Evolutionary conservation across 805 yeast genomes (phyloP), one percentile per base, ranked within the genome.

Genomic region (Candida manassasensis): DNA sequence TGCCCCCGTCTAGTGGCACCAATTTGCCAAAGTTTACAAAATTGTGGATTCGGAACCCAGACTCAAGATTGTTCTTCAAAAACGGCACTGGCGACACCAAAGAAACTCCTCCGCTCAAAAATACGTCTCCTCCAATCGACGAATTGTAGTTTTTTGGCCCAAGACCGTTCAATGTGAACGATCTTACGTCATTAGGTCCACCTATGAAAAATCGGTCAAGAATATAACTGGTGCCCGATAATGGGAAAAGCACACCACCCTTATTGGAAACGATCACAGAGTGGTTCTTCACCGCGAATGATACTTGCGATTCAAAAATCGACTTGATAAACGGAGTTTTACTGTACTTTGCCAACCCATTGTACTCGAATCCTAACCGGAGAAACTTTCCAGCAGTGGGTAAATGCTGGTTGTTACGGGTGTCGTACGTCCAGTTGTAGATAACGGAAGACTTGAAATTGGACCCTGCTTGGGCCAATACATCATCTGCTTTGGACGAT

Each of bases 161-260:
- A 28, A 75, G 44, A 1, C 80, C 79, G 28, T 75, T 68, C 39
- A 73, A 47, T 8, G 57, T 50, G 44, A 74, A 76, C 1, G 79
- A 71, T 29, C 81, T 59, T 6, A 76, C 66, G 41, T 75, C 81
- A 43, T 75, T 75, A 9, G 81, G 74, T 2, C 81, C 81, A n/a
- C 81, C 81, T 3, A 69, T 56, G 45, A 67, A 72, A 38, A 74
- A 75, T 30, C 77, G 55, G 49, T 76, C 81, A 57, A 75, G 59
- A 6, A 75, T 55, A n/a, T 58, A 50, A 10, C 65, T 42, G 4
- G 19, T 3, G 15, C 39, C 29, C n/a, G 24, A 21, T 6, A 50
- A 43, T 1, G 59, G 47, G 35, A 48, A 50, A 25, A 67, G 48
- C 0, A 59, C 29, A 1, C 73, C 73, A 0, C 57, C 44, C 38